Percentiles rank a stretch among this genome's conserved stretches.
phyloP scores from a whole-genome alignment of 805 yeast species.

The Metschnikowia drakensbergensis region DNA sequence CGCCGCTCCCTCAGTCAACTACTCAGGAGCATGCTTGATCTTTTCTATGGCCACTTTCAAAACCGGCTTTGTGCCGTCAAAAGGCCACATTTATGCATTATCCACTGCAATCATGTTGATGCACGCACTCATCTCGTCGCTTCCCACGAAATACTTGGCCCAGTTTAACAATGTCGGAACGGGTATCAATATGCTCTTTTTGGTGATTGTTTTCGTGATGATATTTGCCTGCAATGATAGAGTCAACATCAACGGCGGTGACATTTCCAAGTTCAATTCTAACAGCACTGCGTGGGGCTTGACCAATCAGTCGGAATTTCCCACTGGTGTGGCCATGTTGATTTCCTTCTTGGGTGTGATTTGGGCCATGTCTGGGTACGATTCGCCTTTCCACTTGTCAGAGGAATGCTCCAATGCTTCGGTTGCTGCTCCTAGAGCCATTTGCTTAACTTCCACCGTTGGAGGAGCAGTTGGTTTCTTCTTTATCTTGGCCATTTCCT shows the following conservation, averaged over 20 bases:
- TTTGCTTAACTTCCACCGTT: conserved; percentile 51
- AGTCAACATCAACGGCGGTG: conserved; percentile 26
- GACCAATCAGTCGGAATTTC: conserved; percentile 57
- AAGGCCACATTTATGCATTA: conserved; percentile 50
- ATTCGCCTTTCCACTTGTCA: conserved; percentile 70
- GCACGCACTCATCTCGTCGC: conserved; percentile 46
- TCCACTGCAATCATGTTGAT: conserved; percentile 48
- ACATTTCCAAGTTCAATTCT: conserved; percentile 45
- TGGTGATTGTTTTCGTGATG: conserved; percentile 50
- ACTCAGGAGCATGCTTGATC: conserved; percentile 53
- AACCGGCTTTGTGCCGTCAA: conserved; percentile 37
- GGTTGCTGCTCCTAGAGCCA: conserved; percentile 64
- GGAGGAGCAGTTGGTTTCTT: conserved; percentile 57
- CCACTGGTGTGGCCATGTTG: conserved; percentile 56
- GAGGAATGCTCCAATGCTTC: conserved; percentile 68
- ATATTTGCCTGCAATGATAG: conserved; percentile 53
- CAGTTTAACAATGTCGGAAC: conserved; percentile 50
- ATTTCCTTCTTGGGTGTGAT: conserved; percentile 59
- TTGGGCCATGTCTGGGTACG: conserved; percentile 75
- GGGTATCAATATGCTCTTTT: conserved; percentile 44
- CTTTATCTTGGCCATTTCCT: conserved; percentile 58
- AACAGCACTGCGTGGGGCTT: conserved; percentile 52
- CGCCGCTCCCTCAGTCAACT: conserved; percentile 58
- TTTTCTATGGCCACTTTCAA: conserved; percentile 45
- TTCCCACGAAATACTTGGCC: conserved; percentile 55